Base-by-base conservation (phyloP, 2,329 filamentous ascomycete genomes). In the Alternaria triticina region DNA sequence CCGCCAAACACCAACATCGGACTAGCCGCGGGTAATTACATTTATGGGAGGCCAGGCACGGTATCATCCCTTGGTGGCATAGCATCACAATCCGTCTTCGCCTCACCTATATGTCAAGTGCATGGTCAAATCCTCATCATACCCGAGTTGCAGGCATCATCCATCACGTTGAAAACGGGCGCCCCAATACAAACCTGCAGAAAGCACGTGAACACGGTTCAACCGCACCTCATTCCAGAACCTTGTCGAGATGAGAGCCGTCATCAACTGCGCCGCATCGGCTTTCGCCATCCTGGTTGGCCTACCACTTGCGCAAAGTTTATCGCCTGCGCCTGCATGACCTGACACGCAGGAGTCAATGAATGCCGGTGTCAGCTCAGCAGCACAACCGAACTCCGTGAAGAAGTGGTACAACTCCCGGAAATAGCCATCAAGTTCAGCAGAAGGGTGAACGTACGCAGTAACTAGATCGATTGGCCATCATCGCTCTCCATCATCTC, bases 21-120 rank as follows among this genome's bases (percentile, higher is more conserved):
- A 46, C 51, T 65, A 63, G 47, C 54, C 43, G 43, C 52, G 43
- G 59, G 23, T 58, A 58, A 58, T 52, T 51, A 44, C 40, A 49
- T 33, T 45, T 4, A 40, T 40, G 36, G 36, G 36, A 15, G 36
- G 36, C 36, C 36, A 40, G 36, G n/a, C 36, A 40, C 36, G n/a
- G 36, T 40, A 40, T 40, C 36, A 40, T 40, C 36, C 36, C 36
- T 40, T 47, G 27, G 40, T 25, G 40, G 44, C 22, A 44, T 17
- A 23, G 27, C 59, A 23, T 30, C 22, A 28, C 47, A 52, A 13
- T 20, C 43, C 28, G 40, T 46, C 36, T 6, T 15, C 58, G 30
- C 49, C 54, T 47, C 47, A 40, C 36, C 15, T 17, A 40, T 40
- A 40, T 40, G 36, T 15, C 10, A 17, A 40, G 36, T 40, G 36